Percentiles rank a stretch among this genome's conserved stretches.
These are phyloP conservation scores for Neckera pumila DNA, from an alignment of 225 moss, liverwort and hornwort species.

Conservation along the genomic window DNA sequence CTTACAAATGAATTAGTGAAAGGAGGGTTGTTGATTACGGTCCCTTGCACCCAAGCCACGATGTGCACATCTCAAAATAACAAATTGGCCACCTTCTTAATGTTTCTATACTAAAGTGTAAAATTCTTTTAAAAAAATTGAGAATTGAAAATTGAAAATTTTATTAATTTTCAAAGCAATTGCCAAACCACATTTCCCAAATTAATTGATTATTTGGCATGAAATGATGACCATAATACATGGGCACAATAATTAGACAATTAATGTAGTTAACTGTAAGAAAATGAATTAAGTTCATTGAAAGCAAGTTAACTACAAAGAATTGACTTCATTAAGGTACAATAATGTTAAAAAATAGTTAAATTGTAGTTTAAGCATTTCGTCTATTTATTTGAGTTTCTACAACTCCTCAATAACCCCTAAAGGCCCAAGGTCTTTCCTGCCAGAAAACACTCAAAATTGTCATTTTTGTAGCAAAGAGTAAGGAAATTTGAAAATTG, in stretches of 20 bases:
- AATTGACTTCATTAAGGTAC: neutral
- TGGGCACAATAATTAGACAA: fast-evolving
- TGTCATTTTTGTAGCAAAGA: no score
- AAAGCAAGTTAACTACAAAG: neutral
- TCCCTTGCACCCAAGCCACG: neutral
- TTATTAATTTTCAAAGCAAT: neutral
- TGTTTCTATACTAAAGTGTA: neutral
- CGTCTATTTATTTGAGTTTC: neutral
- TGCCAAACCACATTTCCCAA: fast-evolving
- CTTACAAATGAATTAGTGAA: neutral
- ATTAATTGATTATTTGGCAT: neutral
- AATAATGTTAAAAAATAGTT: neutral
- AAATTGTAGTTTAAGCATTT: neutral
- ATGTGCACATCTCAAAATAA: neutral
- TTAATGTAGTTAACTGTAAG: neutral
- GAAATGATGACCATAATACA: neutral
- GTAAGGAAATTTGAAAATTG: no score
- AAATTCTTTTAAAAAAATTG: fast-evolving
- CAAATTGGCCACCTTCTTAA: neutral
- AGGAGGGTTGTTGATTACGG: neutral
- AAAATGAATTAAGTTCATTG: neutral
- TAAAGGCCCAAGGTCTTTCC: no score
- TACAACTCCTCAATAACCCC: fast-evolving
- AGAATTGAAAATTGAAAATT: no score
- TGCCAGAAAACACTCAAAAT: no score